Evolutionary conservation across 148 eudicot species (phyloP).

Genomic region (Simmondsia chinensis): DNA sequence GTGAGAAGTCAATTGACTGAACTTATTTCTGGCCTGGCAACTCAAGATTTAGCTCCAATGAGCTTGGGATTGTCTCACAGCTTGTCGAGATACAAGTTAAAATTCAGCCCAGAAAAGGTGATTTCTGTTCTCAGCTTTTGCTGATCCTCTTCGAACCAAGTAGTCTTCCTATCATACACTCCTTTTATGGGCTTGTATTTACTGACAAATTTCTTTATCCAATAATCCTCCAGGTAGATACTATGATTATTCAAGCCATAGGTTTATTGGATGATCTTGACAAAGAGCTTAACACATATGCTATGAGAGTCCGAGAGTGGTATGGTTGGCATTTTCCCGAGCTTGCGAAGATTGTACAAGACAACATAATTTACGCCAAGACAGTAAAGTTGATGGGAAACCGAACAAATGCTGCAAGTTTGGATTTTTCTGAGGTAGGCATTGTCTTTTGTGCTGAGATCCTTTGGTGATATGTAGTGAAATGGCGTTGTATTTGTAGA

Average conservation of each 20-base stretch:
- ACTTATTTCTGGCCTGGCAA: slow-evolving; percentile 77
- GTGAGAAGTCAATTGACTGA: slow-evolving; percentile 87
- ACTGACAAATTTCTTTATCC: too few species aligned
- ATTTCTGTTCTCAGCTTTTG: neutral
- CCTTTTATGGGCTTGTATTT: neutral
- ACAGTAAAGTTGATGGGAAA: slow-evolving; percentile 77
- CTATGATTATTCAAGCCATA: slow-evolving; percentile 96
- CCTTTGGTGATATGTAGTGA: too few species aligned
- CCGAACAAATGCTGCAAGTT: slow-evolving; percentile 71
- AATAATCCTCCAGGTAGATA: slow-evolving; percentile 54
- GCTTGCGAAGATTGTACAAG: slow-evolving; percentile 87
- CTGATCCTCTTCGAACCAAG: neutral
- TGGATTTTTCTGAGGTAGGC: slow-evolving; percentile 89
- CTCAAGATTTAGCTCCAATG: slow-evolving; percentile 96
- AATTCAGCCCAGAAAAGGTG: slow-evolving; percentile 96
- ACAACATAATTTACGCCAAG: slow-evolving; percentile 82
- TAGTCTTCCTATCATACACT: neutral
- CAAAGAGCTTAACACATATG: slow-evolving; percentile 91
- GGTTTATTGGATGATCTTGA: slow-evolving; percentile 96
- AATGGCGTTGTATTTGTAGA: too few species aligned
- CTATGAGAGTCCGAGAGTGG: slow-evolving; percentile 99
- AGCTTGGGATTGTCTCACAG: slow-evolving; percentile 99
- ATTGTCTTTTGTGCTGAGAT: neutral
- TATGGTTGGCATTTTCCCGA: slow-evolving; percentile 99
- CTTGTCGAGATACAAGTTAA: slow-evolving; percentile 78